These are phyloP conservation scores for Globisporangium orthogonon DNA, from an alignment of 352 stramenopile species.

Conservation along the genomic window DNA sequence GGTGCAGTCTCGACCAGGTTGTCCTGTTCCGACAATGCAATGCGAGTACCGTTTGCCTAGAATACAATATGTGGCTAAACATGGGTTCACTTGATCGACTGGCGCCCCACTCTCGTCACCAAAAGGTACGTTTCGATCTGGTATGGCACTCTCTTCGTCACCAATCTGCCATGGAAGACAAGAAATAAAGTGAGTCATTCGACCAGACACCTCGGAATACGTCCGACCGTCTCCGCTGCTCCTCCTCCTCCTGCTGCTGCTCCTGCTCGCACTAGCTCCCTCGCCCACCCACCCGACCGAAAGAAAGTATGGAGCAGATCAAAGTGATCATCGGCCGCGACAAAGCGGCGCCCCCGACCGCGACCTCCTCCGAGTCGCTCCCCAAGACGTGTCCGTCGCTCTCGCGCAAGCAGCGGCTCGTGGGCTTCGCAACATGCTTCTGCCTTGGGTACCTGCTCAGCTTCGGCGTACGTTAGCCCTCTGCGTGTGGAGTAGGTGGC, in stretches of 20 bases:
- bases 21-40: neutral
- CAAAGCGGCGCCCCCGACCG: conserved; percentile 28
- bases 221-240: too few relatives aligned
- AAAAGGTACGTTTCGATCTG: conserved; percentile 9
- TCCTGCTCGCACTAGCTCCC: neutral
- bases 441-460: conserved; percentile 76
- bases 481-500: neutral
- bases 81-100: conserved; percentile 7
- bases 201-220: too few relatives aligned
- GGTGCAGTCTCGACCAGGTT: too few relatives aligned
- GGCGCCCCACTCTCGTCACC: conserved; percentile 9
- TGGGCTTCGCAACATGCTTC: conserved; percentile 74
- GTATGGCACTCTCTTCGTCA: neutral
- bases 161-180: neutral
- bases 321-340: conserved; percentile 64
- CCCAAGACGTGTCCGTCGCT: conserved; percentile 58
- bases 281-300: neutral
- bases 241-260: too few relatives aligned
- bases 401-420: conserved; percentile 58
- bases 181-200: neutral
- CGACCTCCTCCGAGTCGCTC: conserved; percentile 31
- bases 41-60: neutral
- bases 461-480: conserved; percentile 46
- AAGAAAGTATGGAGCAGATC: conserved; percentile 57
- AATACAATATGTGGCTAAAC: neutral